Percentiles rank a stretch among this genome's conserved stretches.
Conservation (phyloP, 2,329 filamentous ascomycete genomes). For the Parasarocladium wereldwijsianum region DNA sequence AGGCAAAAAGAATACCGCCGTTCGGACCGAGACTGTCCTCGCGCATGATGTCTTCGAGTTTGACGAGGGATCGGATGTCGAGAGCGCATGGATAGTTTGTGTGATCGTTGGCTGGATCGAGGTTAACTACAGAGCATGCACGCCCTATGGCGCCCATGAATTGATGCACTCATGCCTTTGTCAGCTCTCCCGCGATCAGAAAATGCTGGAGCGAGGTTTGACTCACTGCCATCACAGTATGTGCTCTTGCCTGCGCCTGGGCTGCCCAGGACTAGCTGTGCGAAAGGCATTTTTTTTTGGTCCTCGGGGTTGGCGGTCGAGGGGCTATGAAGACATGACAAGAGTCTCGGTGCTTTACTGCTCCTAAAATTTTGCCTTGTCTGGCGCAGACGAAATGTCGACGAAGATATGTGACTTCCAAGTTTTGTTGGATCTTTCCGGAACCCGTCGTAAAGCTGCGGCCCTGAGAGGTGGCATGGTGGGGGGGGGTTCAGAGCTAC, state of each 20-base stretch:
- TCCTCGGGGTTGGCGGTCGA: too few species aligned
- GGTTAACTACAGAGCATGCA: constrained; percentile 87
- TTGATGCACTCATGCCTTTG: constrained; percentile 57
- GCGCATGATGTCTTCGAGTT: constrained; percentile 88
- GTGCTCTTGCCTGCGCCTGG: constrained; percentile 94
- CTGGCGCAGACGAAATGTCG: too few species aligned
- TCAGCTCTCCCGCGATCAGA: background rate
- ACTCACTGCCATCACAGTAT: constrained; percentile 84
- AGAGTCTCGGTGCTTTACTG: too few species aligned
- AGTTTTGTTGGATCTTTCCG: too few species aligned
- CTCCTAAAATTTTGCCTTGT: too few species aligned
- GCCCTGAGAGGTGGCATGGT: too few species aligned
- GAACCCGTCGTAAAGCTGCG: too few species aligned
- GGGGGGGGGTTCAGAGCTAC: too few species aligned
- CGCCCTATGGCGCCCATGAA: constrained; percentile 93
- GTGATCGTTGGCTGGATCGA: constrained; percentile 92
- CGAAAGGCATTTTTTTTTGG: constrained; percentile 48
- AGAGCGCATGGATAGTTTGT: constrained; percentile 80
- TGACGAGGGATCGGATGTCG: constrained; percentile 79
- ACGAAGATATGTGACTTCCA: too few species aligned
- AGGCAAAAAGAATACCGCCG: constrained; percentile 79
- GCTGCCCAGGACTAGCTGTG: constrained; percentile 80
- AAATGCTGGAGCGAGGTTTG: background rate
- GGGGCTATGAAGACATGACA: too few species aligned
- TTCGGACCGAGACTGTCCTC: constrained; percentile 85